Base-by-base conservation (phyloP, 225 moss, liverwort and hornwort species). In the Takakia lepidozioides region DNA sequence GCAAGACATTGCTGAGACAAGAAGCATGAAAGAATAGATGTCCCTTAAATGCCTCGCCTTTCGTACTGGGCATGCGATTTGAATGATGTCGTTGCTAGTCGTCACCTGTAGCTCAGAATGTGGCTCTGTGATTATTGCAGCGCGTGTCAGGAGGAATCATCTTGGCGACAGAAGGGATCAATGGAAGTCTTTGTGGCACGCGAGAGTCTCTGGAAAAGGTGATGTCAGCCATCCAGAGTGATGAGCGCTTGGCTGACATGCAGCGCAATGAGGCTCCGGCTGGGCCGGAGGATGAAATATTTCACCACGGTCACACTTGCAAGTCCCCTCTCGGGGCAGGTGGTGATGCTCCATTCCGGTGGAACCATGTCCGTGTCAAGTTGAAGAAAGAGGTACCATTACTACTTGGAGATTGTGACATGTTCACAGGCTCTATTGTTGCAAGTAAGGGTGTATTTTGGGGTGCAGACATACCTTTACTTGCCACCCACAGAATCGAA, bases 331-430 rank as follows among this genome's bases (percentile, higher is more conserved):
- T 98, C 9, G 98, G 85, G 46, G 85, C 90, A 2, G 91, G 91
- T 17, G 83, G 78, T 44, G 87, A 85, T 60, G 87, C 98, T 42
- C 98, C 91, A 4, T 91, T 91, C 43, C 75, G 98, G 45, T 98
- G 91, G 98, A 87, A 87, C 54, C 98, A 91, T 48, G 98, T 98
- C 10, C 82, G 98, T 64, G 75, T 98, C 29, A 98, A 91, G 68
- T 49, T 91, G 57, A 91, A 98, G 26, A 85, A 56, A 27, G 91
- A 98, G 85, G 91, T 88, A 51, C 0, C 43, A 15, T 22, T n/a
- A n/a, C n/a, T n/a, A n/a, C n/a, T n/a, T n/a, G n/a, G n/a, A n/a
- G n/a, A n/a, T n/a, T n/a, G n/a, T n/a, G n/a, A n/a, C n/a, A n/a
- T n/a, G n/a, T n/a, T n/a, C n/a, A n/a, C n/a, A n/a, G n/a, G n/a